Conservation (phyloP, 768 basidiomycete species). For the Hypholoma fasciculare region DNA sequence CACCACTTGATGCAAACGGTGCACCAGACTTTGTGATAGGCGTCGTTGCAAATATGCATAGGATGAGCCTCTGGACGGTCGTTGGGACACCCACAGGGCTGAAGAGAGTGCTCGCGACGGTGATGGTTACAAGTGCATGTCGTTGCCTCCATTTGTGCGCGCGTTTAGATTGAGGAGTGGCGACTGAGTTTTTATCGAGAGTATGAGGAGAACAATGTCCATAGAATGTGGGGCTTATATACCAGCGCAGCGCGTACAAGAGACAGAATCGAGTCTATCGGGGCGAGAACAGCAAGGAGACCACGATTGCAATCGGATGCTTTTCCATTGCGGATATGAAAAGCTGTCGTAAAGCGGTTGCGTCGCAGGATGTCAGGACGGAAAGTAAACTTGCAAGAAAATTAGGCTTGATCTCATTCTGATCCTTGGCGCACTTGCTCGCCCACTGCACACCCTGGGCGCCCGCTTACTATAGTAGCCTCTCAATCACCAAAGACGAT, state of each 20-base stretch:
- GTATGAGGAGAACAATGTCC: neutral
- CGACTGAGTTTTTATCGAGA: neutral
- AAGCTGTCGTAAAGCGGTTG: slow-evolving; percentile 19
- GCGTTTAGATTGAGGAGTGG: too few relatives aligned
- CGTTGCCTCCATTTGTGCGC: slow-evolving; percentile 2
- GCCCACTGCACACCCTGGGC: neutral
- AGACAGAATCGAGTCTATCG: slow-evolving; percentile 3
- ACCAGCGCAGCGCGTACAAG: neutral
- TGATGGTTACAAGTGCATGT: slow-evolving; percentile 23
- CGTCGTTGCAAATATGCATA: slow-evolving; percentile 23
- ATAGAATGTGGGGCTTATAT: slow-evolving; percentile 3
- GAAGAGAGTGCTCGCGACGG: slow-evolving; percentile 16
- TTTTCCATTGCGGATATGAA: slow-evolving; percentile 19
- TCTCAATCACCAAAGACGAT: too few relatives aligned
- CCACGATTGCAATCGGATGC: slow-evolving; percentile 11
- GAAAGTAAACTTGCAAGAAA: slow-evolving; percentile 10
- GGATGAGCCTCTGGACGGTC: slow-evolving; percentile 21
- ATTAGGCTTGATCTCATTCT: neutral
- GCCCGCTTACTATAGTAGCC: too few relatives aligned
- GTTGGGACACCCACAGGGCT: slow-evolving; percentile 29
- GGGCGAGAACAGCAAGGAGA: slow-evolving; percentile 11
- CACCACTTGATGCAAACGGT: slow-evolving; percentile 26
- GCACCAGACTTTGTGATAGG: slow-evolving; percentile 31
- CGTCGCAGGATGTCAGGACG: slow-evolving; percentile 11
- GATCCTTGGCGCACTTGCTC: neutral